Conservation (phyloP, 768 basidiomycete genomes). For the Leccinum boreale region DNA sequence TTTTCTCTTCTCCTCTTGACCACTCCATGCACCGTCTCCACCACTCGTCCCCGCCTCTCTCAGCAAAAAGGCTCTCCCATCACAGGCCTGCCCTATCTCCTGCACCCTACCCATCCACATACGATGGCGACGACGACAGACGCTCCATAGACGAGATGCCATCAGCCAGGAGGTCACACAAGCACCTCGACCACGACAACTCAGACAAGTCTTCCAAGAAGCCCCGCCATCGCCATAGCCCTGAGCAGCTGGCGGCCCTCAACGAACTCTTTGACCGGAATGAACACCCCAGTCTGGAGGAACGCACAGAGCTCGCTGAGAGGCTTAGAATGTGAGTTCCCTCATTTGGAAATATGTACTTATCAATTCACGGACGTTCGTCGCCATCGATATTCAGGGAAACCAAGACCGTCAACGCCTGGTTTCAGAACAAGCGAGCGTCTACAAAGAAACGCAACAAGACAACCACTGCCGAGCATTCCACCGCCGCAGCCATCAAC, state of each 20-base stretch:
- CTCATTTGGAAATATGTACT: conserved; percentile 26
- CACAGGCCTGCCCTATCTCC: conserved; percentile 12
- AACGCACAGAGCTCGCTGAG: conserved; percentile 64
- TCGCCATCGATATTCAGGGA: conserved; percentile 47
- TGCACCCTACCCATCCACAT: conserved; percentile 3
- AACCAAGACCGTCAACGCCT: conserved; percentile 81
- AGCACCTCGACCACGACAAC: conserved; percentile 22
- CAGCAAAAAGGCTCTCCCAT: conserved; percentile 9
- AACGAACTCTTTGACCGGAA: conserved; percentile 76
- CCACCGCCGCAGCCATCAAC: conserved; percentile 31
- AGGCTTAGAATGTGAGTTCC: conserved; percentile 70
- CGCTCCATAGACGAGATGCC: conserved; percentile 24
- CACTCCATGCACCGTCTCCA: conserved; percentile 25
- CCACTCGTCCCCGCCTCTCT: conserved; percentile 13
- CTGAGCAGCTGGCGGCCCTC: conserved; percentile 67
- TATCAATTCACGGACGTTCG: conserved; percentile 15
- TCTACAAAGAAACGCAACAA: conserved; percentile 71
- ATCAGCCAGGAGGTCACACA: conserved; percentile 20
- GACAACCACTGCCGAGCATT: conserved; percentile 34
- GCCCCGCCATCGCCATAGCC: conserved; percentile 73
- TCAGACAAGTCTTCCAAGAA: conserved; percentile 49
- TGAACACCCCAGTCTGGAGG: conserved; percentile 71
- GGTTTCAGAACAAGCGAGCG: conserved; percentile 86
- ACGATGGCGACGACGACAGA: conserved; percentile 23
- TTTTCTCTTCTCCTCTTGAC: conserved; percentile 28